These are phyloP conservation scores for Xylariales sp. DNA, from an alignment of 2,329 filamentous ascomycete species.

Conservation along the genomic window DNA sequence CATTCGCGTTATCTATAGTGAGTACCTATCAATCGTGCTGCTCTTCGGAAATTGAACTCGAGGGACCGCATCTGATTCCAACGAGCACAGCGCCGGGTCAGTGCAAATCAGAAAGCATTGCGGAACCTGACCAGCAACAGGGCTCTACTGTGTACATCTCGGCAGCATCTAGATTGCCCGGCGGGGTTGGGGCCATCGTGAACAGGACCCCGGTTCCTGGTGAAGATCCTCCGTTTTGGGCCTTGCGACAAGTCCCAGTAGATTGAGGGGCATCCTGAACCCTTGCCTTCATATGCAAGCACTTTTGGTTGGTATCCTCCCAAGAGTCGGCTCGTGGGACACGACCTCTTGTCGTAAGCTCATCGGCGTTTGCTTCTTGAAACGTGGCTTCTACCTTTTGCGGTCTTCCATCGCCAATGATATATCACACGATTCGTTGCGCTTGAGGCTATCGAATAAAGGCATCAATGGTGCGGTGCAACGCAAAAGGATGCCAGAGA, in stretches of 20 bases:
- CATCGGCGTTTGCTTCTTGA: background rate
- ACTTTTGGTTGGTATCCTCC: background rate
- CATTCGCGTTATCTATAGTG: too few species aligned
- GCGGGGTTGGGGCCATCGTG: background rate
- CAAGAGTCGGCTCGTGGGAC: background rate
- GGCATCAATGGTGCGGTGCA: too few species aligned
- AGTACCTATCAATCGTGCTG: too few species aligned
- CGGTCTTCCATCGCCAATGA: background rate
- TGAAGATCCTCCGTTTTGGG: conserved; percentile 5
- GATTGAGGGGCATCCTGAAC: conserved; percentile 1
- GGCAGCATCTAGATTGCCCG: background rate
- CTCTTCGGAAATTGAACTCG: too few species aligned
- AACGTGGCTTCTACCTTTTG: conserved; percentile 1
- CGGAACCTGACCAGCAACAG: too few species aligned
- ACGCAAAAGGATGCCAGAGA: too few species aligned
- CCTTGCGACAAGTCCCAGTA: background rate
- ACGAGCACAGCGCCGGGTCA: too few species aligned
- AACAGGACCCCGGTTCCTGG: background rate
- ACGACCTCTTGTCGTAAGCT: conserved; percentile 5
- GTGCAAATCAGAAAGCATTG: too few species aligned
- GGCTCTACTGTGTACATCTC: too few species aligned
- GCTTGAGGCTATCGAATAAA: too few species aligned
- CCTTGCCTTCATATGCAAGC: conserved; percentile 3
- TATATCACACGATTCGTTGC: too few species aligned
- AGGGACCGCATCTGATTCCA: too few species aligned